Evolutionary conservation across 495 filamentous ascomycete genomes (phyloP), one percentile per base, ranked within the genome.

Genomic region (Aspergillus ellipticus): DNA sequence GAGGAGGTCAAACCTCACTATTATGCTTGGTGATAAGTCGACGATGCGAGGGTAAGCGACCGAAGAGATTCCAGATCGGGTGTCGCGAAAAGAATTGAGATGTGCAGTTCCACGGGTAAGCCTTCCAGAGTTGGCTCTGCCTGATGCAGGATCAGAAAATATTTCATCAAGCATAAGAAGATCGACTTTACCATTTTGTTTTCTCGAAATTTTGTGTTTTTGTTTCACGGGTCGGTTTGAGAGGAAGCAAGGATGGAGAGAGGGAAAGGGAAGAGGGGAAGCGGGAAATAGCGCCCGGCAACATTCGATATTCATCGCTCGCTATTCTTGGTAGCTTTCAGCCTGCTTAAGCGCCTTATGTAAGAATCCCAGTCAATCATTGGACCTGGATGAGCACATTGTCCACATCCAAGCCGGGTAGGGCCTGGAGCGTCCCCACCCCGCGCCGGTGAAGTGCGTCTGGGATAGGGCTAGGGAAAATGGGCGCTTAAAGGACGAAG

Each of bases 21-120:
- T 42, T 55, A 60, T 22, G 48, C 48, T 2, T 48, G 37, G n/a
- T 60, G 26, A 8, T 33, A 53, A 21, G 28, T 0, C 4, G 33
- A 48, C 16, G 53, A 57, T 8, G 35, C 20, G 31, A 35, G 35
- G 15, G 41, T 48, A 20, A 56, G 24, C 31, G 52, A 54, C 6
- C 29, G 28, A 0, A 54, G 42, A 15, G 52, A 47, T 10, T 37
- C 3, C 6, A 54, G 29, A 17, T 54, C 42, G 2, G 42, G 26
- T 8, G 24, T 7, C 13, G 21, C 1, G 6, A 47, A 37, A 15
- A 54, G 42, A 24, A 54, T 48, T 17, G 21, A 31, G 6, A 54
- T 47, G n/a, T 26, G 52, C 20, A 54, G 26, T 41, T 54, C 52
- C 13, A 54, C 33, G 2, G 52, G 52, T 22, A 54, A 17, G 10